Conservation (phyloP, 2,329 filamentous ascomycete species). For the Orbilia brochopaga region DNA sequence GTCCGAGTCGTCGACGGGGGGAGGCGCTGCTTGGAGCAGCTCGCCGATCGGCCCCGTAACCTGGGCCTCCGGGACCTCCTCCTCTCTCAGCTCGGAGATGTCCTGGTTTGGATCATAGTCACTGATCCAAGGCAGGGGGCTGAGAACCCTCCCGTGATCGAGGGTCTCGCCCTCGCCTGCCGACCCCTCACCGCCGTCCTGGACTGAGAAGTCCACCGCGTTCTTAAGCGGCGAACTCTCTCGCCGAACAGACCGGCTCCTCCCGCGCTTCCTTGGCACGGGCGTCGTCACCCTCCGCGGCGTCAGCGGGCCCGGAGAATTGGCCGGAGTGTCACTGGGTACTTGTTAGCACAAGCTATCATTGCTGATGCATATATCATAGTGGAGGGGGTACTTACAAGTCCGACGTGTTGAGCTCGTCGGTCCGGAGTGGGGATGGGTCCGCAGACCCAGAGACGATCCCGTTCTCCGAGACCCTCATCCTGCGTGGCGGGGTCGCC, state of each 20-base stretch:
- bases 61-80: slow-evolving; percentile 29
- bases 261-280: slow-evolving; percentile 14
- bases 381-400: slow-evolving; percentile 17
- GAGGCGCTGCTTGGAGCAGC: neutral
- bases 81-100: slow-evolving; percentile 41
- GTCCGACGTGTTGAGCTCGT: slow-evolving; percentile 24
- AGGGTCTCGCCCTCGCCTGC: slow-evolving; percentile 8
- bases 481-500: slow-evolving; percentile 24
- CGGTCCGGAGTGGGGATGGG: slow-evolving; percentile 38
- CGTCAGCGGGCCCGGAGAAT: slow-evolving; percentile 2
- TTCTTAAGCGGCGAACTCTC: slow-evolving; percentile 49
- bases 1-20: slow-evolving; percentile 6
- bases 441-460: slow-evolving; percentile 19
- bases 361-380: neutral
- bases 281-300: slow-evolving; percentile 1
- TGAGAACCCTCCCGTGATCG: slow-evolving; percentile 9
- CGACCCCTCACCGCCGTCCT: slow-evolving; percentile 5
- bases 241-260: slow-evolving; percentile 28
- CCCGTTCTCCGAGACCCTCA: slow-evolving; percentile 24
- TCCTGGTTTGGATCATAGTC: slow-evolving; percentile 40
- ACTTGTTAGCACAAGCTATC: slow-evolving; percentile 4
- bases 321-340: slow-evolving; percentile 13
- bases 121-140: slow-evolving; percentile 19
- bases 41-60: neutral
- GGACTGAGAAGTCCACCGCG: slow-evolving; percentile 34